phyloP scores from a whole-genome alignment of 768 basidiomycete species.

The Amanita molliuscula region DNA sequence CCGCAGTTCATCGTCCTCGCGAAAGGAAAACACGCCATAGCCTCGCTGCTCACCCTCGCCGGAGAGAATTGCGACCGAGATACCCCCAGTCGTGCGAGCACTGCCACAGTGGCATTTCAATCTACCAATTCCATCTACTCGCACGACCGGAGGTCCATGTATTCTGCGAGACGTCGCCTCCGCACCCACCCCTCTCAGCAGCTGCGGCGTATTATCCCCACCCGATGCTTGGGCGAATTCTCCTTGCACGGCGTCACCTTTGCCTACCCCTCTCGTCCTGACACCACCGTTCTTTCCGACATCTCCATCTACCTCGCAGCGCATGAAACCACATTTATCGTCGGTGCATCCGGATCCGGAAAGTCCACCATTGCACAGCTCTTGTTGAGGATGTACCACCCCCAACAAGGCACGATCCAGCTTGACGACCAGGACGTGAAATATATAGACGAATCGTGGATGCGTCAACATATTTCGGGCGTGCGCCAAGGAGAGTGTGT shows the following conservation, averaged over 20 bases:
- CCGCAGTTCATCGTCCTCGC: conserved; percentile 70
- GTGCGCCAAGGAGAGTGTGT: conserved; percentile 73
- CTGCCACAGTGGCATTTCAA: conserved; percentile 5
- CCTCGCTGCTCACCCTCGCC: conserved; percentile 51
- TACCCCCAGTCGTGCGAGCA: background rate
- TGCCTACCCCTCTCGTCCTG: conserved; percentile 72
- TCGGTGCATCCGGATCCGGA: conserved; percentile 85
- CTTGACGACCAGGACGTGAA: conserved; percentile 78
- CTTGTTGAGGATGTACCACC: conserved; percentile 69
- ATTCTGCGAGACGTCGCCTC: conserved; percentile 22
- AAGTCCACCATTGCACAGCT: conserved; percentile 87
- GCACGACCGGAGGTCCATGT: conserved; percentile 44
- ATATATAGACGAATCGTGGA: conserved; percentile 64
- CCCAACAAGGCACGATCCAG: conserved; percentile 52
- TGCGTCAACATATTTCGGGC: conserved; percentile 58
- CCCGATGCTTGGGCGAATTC: conserved; percentile 63
- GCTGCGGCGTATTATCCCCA: conserved; percentile 59
- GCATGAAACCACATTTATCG: conserved; percentile 82
- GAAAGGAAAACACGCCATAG: conserved; percentile 79
- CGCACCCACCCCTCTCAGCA: conserved; percentile 4
- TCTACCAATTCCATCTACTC: conserved; percentile 18
- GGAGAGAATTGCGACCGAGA: conserved; percentile 26
- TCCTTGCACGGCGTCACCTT: conserved; percentile 67
- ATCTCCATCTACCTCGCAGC: conserved; percentile 61
- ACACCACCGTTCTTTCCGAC: conserved; percentile 53